phyloP scores from a whole-genome alignment of 768 basidiomycete species.

The Cubamyces lactineus region DNA sequence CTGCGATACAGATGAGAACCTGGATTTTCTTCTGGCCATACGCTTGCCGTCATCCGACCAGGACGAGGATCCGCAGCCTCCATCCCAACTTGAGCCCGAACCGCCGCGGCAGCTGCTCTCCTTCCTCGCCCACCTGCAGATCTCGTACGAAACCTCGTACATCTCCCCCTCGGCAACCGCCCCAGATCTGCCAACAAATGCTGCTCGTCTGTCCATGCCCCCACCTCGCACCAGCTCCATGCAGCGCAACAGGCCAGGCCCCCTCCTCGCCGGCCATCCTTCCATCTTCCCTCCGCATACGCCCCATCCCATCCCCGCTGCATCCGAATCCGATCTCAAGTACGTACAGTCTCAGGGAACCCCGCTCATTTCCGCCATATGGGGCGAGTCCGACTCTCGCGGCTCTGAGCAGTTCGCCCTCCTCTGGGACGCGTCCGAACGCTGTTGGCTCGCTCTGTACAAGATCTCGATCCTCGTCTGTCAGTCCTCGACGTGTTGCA shows the following conservation, averaged over 20 bases:
- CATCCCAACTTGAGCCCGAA: slow-evolving; percentile 25
- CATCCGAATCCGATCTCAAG: slow-evolving; percentile 70
- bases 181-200: slow-evolving; percentile 33
- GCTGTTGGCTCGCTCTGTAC: slow-evolving; percentile 81
- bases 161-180: slow-evolving; percentile 52
- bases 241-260: slow-evolving; percentile 39
- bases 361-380: slow-evolving; percentile 66
- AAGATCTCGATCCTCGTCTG: slow-evolving; percentile 77
- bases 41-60: slow-evolving; percentile 31
- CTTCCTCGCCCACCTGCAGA: slow-evolving; percentile 70
- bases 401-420: slow-evolving; percentile 61
- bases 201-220: slow-evolving; percentile 42
- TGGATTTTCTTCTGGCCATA: slow-evolving; percentile 38
- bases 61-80: slow-evolving; percentile 40
- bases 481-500: slow-evolving; percentile 42
- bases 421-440: slow-evolving; percentile 62
- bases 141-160: slow-evolving; percentile 82
- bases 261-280: slow-evolving; percentile 43
- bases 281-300: slow-evolving; percentile 82
- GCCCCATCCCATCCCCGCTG: slow-evolving; percentile 80
- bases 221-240: slow-evolving; percentile 56
- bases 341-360: slow-evolving; percentile 83
- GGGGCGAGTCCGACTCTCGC: slow-evolving; percentile 58
- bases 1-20: slow-evolving; percentile 37
- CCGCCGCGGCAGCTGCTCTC: slow-evolving; percentile 50